A percentile compares a stretch with the other conserved stretches of the same genome.
Evolutionary conservation across 805 yeast species (phyloP).

Genomic region (Yarrowia alimentaria): DNA sequence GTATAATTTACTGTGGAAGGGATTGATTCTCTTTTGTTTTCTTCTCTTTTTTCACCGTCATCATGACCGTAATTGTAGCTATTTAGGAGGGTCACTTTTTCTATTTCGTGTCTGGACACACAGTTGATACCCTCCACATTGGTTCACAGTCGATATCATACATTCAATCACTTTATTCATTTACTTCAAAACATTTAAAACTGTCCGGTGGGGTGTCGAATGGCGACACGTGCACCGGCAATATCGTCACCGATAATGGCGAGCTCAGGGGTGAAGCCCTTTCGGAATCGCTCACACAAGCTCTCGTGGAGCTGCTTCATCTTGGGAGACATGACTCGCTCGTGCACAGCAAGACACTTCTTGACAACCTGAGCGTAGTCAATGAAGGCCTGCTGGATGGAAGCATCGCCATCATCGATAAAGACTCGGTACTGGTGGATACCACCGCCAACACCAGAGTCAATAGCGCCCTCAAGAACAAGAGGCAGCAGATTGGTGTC

Average conservation of each 20-base stretch:
- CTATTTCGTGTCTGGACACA: too few species aligned
- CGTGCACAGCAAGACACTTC: conserved; percentile 68
- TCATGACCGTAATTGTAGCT: too few species aligned
- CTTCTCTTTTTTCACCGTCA: too few species aligned
- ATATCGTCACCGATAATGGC: conserved; percentile 18
- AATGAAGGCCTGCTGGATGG: conserved; percentile 50
- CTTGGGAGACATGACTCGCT: conserved; percentile 54
- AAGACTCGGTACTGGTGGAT: conserved; percentile 78
- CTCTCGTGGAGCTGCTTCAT: conserved; percentile 66
- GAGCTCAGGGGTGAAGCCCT: conserved; percentile 69
- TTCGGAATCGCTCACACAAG: conserved; percentile 58
- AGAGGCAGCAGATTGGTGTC: conserved; percentile 33
- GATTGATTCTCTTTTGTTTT: too few species aligned
- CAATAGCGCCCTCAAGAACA: conserved; percentile 65
- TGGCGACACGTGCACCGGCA: conserved; percentile 12
- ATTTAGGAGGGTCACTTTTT: too few species aligned
- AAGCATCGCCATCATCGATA: conserved; percentile 45
- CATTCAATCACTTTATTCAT: neutral
- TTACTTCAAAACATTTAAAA: neutral
- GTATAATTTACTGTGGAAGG: too few species aligned
- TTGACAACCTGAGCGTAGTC: conserved; percentile 65
- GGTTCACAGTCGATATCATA: neutral
- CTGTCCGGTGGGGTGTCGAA: conserved; percentile 17
- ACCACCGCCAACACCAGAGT: conserved; percentile 91
- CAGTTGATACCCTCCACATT: neutral